Evolutionary conservation across 495 filamentous ascomycete genomes (phyloP), one percentile per base, ranked within the genome.

Genomic region (Xylona heveae): DNA sequence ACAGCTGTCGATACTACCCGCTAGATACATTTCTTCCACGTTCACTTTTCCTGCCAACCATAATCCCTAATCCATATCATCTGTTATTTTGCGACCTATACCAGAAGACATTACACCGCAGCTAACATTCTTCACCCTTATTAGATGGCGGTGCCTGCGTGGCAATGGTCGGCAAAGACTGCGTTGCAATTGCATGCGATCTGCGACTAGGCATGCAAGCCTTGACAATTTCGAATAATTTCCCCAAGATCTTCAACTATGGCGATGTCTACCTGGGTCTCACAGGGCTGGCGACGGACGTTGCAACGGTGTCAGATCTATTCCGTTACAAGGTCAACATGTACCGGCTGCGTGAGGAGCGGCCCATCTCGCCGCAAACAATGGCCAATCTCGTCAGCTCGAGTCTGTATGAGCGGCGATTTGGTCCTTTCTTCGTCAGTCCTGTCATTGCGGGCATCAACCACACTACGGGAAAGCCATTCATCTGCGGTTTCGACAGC

Each of bases 321-420:
- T 88, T 97, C 66, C 82, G 88, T 46, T 94, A 88, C 66, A 97
- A 97, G 63, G 82, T 93, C 45, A 97, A 97, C 66, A 84, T 97
- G 80, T 97, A 97, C 70, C 81, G 88, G 24, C 71, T 97, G 43
- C 80, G 88, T 45, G 88, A 97, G 60, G 88, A 95, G 61, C 83
- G 88, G 42, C 64, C 78, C 56, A 94, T 95, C 60, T 73, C 78
- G 24, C 88, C 88, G 13, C 64, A 78, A 55, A 97, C 88, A 28
- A 73, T 95, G 58, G 85, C 88, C 49, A 93, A 95, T 61, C 71
- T 97, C 32, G 85, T 97, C 45, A 80, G 71, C 48, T 76, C 68
- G 38, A 71, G 64, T 37, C 62, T 97, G 46, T 97, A 97, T 61
- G 88, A 97, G 66, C 70, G 66, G 41, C 71, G 88, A 39, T 97